Evolutionary conservation across 371 early-diverging fungal genomes (phyloP).

Genomic region (Thermomucor indicae-seudaticae): DNA sequence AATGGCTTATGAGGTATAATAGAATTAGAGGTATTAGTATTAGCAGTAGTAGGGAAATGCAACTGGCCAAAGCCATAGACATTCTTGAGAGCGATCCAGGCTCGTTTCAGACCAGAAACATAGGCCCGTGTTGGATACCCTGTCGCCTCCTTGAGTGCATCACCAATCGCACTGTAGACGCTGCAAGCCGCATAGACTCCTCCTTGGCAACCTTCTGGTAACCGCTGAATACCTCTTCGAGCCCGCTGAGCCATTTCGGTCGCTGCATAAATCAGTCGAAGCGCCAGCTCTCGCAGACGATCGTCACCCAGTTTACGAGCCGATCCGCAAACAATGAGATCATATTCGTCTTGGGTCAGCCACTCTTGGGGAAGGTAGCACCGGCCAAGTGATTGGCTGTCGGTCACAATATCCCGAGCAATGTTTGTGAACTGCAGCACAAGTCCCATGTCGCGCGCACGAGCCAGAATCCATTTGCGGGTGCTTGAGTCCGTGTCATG

Average conservation of each 20-base stretch:
- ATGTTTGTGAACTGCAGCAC: slow-evolving; percentile 59
- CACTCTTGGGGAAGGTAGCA: slow-evolving; percentile 45
- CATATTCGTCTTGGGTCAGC: slow-evolving; percentile 17
- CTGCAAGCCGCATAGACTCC: slow-evolving; percentile 48
- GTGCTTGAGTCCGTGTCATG: background rate
- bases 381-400: slow-evolving; percentile 46
- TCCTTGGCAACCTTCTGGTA: slow-evolving; percentile 33
- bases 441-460: slow-evolving; percentile 57
- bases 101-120: slow-evolving; percentile 12
- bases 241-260: slow-evolving; percentile 22
- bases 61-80: slow-evolving; percentile 17
- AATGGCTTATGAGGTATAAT: no score
- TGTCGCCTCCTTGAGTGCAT: slow-evolving; percentile 9
- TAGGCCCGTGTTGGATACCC: slow-evolving; percentile 37
- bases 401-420: slow-evolving; percentile 58
- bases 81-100: slow-evolving; percentile 20
- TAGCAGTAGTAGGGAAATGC: background rate
- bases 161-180: slow-evolving; percentile 51
- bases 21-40: no score
- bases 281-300: slow-evolving; percentile 17
- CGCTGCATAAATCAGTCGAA: slow-evolving; percentile 18
- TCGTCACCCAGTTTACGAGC: slow-evolving; percentile 23
- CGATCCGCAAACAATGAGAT: slow-evolving; percentile 10
- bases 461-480: slow-evolving; percentile 18
- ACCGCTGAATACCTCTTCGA: slow-evolving; percentile 26